phyloP scores from a whole-genome alignment of 2,329 filamentous ascomycete species.

The Zymoseptoria pseudotritici region DNA sequence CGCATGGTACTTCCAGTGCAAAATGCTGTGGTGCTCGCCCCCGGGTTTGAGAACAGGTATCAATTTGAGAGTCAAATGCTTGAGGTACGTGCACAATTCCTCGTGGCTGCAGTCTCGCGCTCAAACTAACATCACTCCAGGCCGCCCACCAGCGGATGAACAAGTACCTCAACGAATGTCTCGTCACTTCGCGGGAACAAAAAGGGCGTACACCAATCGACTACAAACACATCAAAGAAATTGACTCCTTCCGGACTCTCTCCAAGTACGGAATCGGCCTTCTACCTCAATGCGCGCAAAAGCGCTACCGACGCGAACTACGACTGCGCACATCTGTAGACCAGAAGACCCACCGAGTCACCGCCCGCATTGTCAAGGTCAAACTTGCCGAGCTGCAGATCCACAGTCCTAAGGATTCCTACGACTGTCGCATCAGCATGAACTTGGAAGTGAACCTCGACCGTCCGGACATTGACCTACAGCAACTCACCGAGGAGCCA shows the following conservation, averaged over 20 bases:
- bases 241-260: slow-evolving; percentile 77
- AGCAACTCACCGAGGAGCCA: slow-evolving; percentile 43
- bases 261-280: slow-evolving; percentile 51
- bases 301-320: slow-evolving; percentile 43
- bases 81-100: slow-evolving; percentile 51
- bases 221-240: slow-evolving; percentile 76
- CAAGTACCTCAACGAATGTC: slow-evolving; percentile 65
- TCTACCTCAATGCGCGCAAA: slow-evolving; percentile 44
- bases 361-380: slow-evolving; percentile 84
- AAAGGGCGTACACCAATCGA: slow-evolving; percentile 55
- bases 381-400: slow-evolving; percentile 77
- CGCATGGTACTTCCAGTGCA: slow-evolving; percentile 60
- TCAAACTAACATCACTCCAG: slow-evolving; percentile 38
- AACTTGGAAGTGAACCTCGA: slow-evolving; percentile 75
- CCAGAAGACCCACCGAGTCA: slow-evolving; percentile 57
- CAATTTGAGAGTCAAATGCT: slow-evolving; percentile 87
- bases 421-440: slow-evolving; percentile 90
- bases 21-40: slow-evolving; percentile 63
- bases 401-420: slow-evolving; percentile 64
- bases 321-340: slow-evolving; percentile 57
- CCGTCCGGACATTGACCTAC: slow-evolving; percentile 52
- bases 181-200: background rate
- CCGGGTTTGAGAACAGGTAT: slow-evolving; percentile 45
- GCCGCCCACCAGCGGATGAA: slow-evolving; percentile 77
- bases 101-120: slow-evolving; percentile 3